These are phyloP conservation scores for Globisporangium camurandrum DNA, from an alignment of 352 stramenopile species.

Conservation along the genomic window DNA sequence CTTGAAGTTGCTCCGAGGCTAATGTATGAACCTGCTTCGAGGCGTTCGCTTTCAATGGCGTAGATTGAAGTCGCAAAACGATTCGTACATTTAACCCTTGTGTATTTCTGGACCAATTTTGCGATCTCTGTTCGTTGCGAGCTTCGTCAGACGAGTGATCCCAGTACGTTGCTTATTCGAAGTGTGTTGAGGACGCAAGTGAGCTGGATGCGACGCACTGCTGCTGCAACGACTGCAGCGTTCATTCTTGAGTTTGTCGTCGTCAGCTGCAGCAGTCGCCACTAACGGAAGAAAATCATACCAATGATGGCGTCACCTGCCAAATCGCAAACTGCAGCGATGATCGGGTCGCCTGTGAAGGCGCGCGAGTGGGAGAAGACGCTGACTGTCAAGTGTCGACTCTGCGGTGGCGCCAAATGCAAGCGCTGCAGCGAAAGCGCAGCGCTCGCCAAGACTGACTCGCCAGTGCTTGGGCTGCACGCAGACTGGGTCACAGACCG, in stretches of 20 bases:
- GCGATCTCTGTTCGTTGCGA: no score
- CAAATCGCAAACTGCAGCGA: constrained; percentile 14
- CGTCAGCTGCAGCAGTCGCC: background rate
- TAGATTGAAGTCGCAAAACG: no score
- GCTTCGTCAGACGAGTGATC: no score
- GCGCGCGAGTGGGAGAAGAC: constrained; percentile 77
- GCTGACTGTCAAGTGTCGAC: constrained; percentile 73
- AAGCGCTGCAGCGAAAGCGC: constrained; percentile 81
- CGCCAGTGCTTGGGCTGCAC: constrained; percentile 70
- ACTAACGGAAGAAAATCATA: no score
- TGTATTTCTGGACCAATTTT: no score
- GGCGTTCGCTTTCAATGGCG: no score
- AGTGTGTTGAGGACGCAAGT: no score
- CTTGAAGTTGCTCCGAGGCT: no score
- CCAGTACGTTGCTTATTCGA: no score
- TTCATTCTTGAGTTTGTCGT: constrained; percentile 3
- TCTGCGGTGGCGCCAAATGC: constrained; percentile 83
- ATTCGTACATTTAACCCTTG: no score
- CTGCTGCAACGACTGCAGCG: background rate
- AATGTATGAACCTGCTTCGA: no score
- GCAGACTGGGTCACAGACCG: constrained; percentile 84
- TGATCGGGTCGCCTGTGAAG: constrained; percentile 71
- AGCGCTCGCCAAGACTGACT: constrained; percentile 63
- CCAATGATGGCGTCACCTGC: no score
- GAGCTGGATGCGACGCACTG: constrained; percentile 1